phyloP scores from a whole-genome alignment of 139 green algal species.

The Chloropicon primus region DNA sequence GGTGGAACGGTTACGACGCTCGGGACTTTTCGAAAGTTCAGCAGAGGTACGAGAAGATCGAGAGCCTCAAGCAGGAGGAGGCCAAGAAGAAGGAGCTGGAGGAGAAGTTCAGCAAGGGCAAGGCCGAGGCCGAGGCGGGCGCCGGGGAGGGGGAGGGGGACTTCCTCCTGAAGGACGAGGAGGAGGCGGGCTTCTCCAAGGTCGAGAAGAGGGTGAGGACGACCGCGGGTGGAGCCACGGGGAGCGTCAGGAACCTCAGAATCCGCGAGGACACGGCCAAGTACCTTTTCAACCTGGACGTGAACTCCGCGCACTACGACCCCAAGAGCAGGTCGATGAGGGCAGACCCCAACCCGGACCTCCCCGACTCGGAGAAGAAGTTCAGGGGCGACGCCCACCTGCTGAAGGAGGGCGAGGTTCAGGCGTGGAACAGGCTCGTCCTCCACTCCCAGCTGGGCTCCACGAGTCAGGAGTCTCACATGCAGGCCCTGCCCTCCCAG shows the following conservation, averaged over 20 bases:
- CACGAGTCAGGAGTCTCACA: constrained; percentile 62
- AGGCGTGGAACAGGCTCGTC: not conserved
- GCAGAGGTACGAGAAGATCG: constrained; percentile 56
- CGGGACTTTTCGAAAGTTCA: constrained; percentile 56
- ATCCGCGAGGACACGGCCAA: constrained; percentile 99
- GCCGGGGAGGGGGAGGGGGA: not conserved
- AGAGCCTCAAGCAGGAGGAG: constrained; percentile 40
- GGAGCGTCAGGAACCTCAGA: constrained; percentile 75
- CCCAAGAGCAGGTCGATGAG: constrained; percentile 95
- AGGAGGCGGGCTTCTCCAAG: constrained; percentile 78
- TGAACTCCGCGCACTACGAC: constrained; percentile 91
- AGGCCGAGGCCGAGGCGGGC: not conserved
- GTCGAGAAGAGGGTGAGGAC: constrained; percentile 92
- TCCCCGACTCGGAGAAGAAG: not conserved
- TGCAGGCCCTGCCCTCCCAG: constrained; percentile 73
- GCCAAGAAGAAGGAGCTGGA: constrained; percentile 47
- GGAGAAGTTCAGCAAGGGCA: constrained; percentile 20
- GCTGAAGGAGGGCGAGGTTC: not conserved
- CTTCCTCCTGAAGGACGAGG: constrained; percentile 19
- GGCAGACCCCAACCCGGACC: constrained; percentile 68
- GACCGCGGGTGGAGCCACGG: constrained; percentile 68
- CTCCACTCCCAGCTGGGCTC: not conserved
- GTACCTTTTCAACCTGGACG: constrained; percentile 96
- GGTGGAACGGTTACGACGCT: constrained; percentile 82
- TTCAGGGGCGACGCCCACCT: not conserved